Evolutionary conservation across 2,329 filamentous ascomycete genomes (phyloP), one percentile per base, ranked within the genome.

Genomic region (Myriosclerotinia scirpicola): DNA sequence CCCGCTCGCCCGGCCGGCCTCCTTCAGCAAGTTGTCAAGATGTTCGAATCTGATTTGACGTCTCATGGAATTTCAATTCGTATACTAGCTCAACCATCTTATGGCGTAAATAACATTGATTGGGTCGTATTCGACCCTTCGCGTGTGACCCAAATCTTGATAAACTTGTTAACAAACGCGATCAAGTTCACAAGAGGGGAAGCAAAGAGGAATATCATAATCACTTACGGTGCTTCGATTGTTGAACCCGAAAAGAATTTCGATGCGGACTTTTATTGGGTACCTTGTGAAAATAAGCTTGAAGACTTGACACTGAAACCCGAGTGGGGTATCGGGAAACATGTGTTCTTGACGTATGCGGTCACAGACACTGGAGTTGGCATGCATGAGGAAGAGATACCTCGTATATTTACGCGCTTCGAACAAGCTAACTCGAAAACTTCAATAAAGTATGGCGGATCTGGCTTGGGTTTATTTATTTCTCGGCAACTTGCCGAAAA

Each of bases 91-190:
- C 86, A 90, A 71, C 75, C 83, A 34, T 89, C 88, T 0, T 89
- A 88, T 72, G 79, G 79, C 14, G 78, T 82, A 2, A 79, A 87
- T 3, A 78, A 79, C 0, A 79, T 90, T 52, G 85, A 89, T 46
- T 92, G 86, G 81, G 85, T 93, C 9, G 78, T 83, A 26, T 78
- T 92, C 42, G 91, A 95, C 75, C 87, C 91, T 0, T 90, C 88
- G 17, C 84, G 91, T 34, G 86, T 94, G 56, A 85, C 91, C 63
- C 91, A 95, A 76, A 89, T 94, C 0, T 81, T 93, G 7, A 92
- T 94, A 75, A 95, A 94, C 72, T 81, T 95, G 2, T 85, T 91
- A 20, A 91, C 90, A 4, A 94, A 94, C 73, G 90, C 90, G 0
- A 88, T 95, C 76, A 94, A 94, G 73, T 95, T 94, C 75, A 95